Evolutionary conservation across 2,329 filamentous ascomycete genomes (phyloP).

Genomic region (Pseudodiploospora longispora): DNA sequence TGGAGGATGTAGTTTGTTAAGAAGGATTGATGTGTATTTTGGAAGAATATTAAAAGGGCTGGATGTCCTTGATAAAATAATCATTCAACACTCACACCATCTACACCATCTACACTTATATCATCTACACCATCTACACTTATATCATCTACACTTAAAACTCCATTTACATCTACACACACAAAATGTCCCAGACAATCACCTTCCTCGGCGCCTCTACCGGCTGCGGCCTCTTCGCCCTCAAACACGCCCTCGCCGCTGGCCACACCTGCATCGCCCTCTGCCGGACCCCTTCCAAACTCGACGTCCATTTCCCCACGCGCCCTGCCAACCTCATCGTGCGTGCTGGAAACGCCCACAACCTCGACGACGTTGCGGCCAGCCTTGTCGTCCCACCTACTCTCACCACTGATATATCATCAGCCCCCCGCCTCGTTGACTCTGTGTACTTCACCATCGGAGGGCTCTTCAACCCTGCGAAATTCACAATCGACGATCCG

Average conservation of each 20-base stretch:
- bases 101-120: background rate
- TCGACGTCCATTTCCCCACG: constrained; percentile 23
- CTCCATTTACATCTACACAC: background rate
- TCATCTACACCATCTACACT: background rate
- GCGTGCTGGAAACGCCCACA: constrained; percentile 30
- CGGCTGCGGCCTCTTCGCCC: constrained; percentile 30
- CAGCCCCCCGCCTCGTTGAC: constrained; percentile 25
- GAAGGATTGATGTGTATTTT: no score
- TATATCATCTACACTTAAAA: background rate
- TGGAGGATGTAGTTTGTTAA: no score
- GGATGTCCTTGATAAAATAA: background rate
- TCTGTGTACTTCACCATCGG: constrained; percentile 33
- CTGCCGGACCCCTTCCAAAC: constrained; percentile 32
- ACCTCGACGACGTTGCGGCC: constrained; percentile 22
- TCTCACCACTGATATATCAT: background rate
- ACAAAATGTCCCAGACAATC: constrained; percentile 15
- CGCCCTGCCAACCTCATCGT: constrained; percentile 27
- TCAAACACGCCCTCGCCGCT: constrained; percentile 27
- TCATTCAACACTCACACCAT: background rate
- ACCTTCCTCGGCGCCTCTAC: constrained; percentile 35
- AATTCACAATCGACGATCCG: constrained; percentile 26
- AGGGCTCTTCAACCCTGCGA: constrained; percentile 15
- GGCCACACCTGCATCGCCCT: constrained; percentile 32
- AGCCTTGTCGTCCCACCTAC: constrained; percentile 19
- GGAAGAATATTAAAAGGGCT: no score